A percentile compares a stretch with the other conserved stretches of the same genome.
Evolutionary conservation across 2,329 filamentous ascomycete species (phyloP).

Genomic region (Cladophialophora carrionii): DNA sequence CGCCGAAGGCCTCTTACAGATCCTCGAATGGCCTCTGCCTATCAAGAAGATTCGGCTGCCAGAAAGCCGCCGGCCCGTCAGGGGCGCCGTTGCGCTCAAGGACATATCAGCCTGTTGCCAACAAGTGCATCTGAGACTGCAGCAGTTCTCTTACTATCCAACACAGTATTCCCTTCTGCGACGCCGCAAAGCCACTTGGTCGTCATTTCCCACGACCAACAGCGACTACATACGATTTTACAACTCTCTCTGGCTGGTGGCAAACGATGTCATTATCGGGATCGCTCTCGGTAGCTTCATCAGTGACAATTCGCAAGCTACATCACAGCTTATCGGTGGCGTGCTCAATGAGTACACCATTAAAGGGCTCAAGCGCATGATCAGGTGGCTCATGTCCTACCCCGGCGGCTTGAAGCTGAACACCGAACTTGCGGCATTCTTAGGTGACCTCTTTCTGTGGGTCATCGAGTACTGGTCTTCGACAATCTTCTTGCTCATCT

Average conservation of each 20-base stretch:
- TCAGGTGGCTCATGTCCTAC: slow-evolving; percentile 94
- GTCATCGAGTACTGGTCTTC: slow-evolving; percentile 95
- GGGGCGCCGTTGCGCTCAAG: slow-evolving; percentile 81
- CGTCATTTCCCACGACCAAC: slow-evolving; percentile 91
- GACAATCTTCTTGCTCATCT: slow-evolving; percentile 65
- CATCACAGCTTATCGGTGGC: slow-evolving; percentile 76
- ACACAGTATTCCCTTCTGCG: slow-evolving; percentile 92
- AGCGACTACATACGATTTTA: slow-evolving; percentile 99
- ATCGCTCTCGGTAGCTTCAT: slow-evolving; percentile 96
- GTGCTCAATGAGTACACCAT: slow-evolving; percentile 83
- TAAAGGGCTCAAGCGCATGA: slow-evolving; percentile 82
- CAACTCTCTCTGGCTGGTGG: slow-evolving; percentile 97
- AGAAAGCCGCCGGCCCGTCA: slow-evolving; percentile 49
- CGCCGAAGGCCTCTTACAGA: slow-evolving; percentile 74
- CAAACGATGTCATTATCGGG: slow-evolving; percentile 97
- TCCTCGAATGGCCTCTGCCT: slow-evolving; percentile 76
- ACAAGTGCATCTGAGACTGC: slow-evolving; percentile 92
- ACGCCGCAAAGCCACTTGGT: slow-evolving; percentile 89
- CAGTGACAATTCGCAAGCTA: slow-evolving; percentile 87
- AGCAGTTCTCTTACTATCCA: slow-evolving; percentile 99
- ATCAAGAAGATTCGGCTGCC: slow-evolving; percentile 29
- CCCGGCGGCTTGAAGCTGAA: slow-evolving; percentile 95
- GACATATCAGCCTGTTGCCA: slow-evolving; percentile 96
- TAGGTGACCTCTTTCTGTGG: slow-evolving; percentile 95
- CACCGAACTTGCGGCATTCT: slow-evolving; percentile 86